phyloP scores from a whole-genome alignment of 2,329 filamentous ascomycete genomes.

The Apiospora saccharicola region DNA sequence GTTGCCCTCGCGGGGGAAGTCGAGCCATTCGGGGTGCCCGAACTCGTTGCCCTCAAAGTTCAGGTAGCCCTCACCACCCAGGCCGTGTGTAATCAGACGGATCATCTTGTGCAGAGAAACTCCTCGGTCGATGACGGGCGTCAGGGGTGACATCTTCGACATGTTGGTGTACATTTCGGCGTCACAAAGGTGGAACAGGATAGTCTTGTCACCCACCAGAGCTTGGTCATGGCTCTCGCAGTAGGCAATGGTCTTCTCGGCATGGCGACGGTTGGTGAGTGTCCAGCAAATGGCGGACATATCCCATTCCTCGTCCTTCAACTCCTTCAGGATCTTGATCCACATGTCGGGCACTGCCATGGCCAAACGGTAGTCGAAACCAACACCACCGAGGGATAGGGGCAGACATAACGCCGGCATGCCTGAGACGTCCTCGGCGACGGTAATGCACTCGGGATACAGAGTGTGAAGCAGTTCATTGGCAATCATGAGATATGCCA shows the following conservation, averaged over 20 bases:
- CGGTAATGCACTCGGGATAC: conserved; percentile 87
- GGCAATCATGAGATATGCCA: conserved; percentile 94
- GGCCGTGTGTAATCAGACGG: conserved; percentile 85
- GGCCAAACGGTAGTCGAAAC: conserved; percentile 95
- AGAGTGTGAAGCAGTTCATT: conserved; percentile 95
- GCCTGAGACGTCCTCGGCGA: conserved; percentile 96
- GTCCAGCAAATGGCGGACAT: conserved; percentile 86
- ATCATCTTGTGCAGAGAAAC: conserved; percentile 98
- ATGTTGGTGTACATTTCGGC: conserved; percentile 98
- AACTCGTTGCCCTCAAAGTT: conserved; percentile 99
- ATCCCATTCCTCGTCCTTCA: conserved; percentile 90
- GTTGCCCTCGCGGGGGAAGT: conserved; percentile 95
- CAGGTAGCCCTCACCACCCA: conserved; percentile 95
- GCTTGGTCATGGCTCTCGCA: conserved; percentile 98
- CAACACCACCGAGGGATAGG: conserved; percentile 85
- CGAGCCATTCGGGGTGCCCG: conserved; percentile 97
- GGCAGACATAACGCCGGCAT: conserved; percentile 97
- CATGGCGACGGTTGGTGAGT: conserved; percentile 89
- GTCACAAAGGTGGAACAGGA: conserved; percentile 98
- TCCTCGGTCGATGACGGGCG: conserved; percentile 86
- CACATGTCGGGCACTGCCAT: conserved; percentile 99
- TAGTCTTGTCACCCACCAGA: conserved; percentile 92
- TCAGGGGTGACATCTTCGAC: conserved; percentile 85
- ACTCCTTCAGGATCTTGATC: conserved; percentile 98
- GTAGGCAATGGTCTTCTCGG: conserved; percentile 98